phyloP scores from a whole-genome alignment of 495 filamentous ascomycete species.

The Acidiella bohemica region DNA sequence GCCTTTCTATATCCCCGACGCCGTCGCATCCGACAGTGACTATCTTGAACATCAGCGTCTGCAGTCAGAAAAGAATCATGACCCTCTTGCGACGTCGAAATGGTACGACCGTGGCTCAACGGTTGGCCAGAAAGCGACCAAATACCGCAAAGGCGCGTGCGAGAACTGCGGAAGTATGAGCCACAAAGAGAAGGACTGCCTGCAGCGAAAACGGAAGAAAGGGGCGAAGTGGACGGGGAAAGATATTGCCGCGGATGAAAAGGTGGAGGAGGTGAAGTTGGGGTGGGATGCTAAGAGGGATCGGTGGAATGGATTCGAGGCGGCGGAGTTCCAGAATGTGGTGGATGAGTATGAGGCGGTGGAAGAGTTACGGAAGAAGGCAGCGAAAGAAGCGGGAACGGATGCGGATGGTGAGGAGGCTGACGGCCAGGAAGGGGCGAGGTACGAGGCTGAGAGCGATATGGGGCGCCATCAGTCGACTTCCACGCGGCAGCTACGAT shows the following conservation, averaged over 20 bases:
- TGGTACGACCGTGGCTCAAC: conserved; percentile 78
- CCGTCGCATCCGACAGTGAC: conserved; percentile 57
- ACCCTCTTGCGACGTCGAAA: conserved; percentile 48
- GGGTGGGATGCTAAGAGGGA: conserved; percentile 99
- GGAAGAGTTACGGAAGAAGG: conserved; percentile 58
- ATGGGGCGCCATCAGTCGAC: conserved; percentile 86
- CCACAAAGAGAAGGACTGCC: conserved; percentile 87
- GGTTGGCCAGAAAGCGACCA: conserved; percentile 67
- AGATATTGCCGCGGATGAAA: conserved; percentile 86
- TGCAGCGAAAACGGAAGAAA: conserved; percentile 75
- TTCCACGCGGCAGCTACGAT: conserved; percentile 74
- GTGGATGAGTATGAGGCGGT: conserved; percentile 78
- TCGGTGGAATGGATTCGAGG: conserved; percentile 93
- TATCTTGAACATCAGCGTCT: conserved; percentile 97
- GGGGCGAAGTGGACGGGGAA: conserved; percentile 88
- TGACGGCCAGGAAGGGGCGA: conserved; percentile 50
- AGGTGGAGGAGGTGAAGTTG: conserved; percentile 67
- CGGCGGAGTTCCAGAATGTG: conserved; percentile 69
- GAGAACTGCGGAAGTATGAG: conserved; percentile 97
- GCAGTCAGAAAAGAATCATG: conserved; percentile 39
- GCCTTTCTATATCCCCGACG: conserved; percentile 83
- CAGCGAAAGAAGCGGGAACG: conserved; percentile 29
- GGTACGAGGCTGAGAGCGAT: conserved; percentile 92
- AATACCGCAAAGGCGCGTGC: conserved; percentile 94
- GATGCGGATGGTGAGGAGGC: conserved; percentile 33